These are phyloP conservation scores for Straminergon stramineum DNA, from an alignment of 225 moss, liverwort and hornwort species.

Conservation along the genomic window DNA sequence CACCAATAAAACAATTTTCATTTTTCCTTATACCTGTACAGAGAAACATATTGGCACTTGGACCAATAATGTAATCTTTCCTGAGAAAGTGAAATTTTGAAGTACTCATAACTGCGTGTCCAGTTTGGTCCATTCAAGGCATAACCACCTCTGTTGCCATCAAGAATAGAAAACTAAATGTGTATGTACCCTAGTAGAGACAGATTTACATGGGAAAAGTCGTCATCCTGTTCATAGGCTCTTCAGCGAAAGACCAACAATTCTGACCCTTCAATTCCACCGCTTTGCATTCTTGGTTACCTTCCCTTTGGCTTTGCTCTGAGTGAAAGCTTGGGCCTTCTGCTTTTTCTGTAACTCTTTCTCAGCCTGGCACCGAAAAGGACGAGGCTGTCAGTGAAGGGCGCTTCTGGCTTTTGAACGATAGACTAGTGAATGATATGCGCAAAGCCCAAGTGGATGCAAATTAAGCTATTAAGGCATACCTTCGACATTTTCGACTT, in stretches of 20 bases:
- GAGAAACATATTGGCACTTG: not conserved
- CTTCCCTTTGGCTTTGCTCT: conserved; percentile 60
- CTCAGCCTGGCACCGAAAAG: conserved; percentile 31
- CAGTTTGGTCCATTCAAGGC: not conserved
- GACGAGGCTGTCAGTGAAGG: not conserved
- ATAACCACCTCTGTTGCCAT: not conserved
- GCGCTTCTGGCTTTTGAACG: too few species aligned
- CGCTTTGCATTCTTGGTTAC: conserved; percentile 81
- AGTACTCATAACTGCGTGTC: not conserved
- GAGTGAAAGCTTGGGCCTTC: conserved; percentile 60
- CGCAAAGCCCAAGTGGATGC: not conserved
- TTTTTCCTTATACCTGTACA: not conserved
- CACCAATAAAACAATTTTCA: not conserved
- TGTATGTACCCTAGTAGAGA: not conserved
- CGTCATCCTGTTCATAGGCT: not conserved
- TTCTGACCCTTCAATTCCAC: conserved; percentile 49
- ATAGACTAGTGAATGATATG: not conserved
- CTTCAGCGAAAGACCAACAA: not conserved
- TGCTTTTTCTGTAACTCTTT: conserved; percentile 82
- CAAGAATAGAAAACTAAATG: conserved; percentile 3
- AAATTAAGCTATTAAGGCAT: not conserved
- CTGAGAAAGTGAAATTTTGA: not conserved
- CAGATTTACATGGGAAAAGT: not conserved
- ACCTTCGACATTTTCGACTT: conserved; percentile 91
- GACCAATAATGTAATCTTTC: not conserved